Evolutionary conservation across 139 green algal genomes (phyloP).

Genomic region (Monoraphidium neglectum): DNA sequence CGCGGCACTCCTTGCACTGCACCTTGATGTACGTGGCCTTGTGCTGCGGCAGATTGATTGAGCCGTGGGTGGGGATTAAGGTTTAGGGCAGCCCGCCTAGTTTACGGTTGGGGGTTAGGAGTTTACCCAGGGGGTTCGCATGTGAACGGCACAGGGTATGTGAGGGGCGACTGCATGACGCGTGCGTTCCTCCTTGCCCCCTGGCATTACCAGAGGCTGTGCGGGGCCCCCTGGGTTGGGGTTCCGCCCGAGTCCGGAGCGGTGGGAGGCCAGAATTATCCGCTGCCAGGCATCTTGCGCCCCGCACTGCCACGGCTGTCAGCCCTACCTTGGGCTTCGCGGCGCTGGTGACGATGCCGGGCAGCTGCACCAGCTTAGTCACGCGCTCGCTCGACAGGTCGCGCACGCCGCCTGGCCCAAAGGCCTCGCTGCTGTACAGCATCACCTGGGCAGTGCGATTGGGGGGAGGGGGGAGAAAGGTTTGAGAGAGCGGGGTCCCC

Average conservation of each 20-base stretch:
- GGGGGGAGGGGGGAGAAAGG: neutral
- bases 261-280: no score
- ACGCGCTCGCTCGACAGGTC: slow-evolving; percentile 64
- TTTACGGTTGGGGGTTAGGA: neutral
- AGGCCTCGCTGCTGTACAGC: slow-evolving; percentile 58
- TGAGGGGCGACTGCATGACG: neutral
- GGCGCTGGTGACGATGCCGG: slow-evolving; percentile 94
- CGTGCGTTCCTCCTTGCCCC: neutral
- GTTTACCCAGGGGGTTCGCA: no score
- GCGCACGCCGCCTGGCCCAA: slow-evolving; percentile 41
- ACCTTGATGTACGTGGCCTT: slow-evolving; percentile 94
- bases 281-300: no score
- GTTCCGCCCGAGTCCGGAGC: no score
- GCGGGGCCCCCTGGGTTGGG: no score
- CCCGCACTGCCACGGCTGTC: no score
- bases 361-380: slow-evolving; percentile 91
- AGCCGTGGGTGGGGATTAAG: neutral
- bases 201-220: no score
- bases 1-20: slow-evolving; percentile 88
- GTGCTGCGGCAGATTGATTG: slow-evolving; percentile 65
- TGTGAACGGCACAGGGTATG: neutral
- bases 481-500: no score
- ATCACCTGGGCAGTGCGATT: slow-evolving; percentile 46
- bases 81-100: neutral
- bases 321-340: slow-evolving; percentile 80